Evolutionary conservation across 2,329 filamentous ascomycete genomes (phyloP), one percentile per base, ranked within the genome.

Genomic region (Phaeosphaeriaceae sp.): DNA sequence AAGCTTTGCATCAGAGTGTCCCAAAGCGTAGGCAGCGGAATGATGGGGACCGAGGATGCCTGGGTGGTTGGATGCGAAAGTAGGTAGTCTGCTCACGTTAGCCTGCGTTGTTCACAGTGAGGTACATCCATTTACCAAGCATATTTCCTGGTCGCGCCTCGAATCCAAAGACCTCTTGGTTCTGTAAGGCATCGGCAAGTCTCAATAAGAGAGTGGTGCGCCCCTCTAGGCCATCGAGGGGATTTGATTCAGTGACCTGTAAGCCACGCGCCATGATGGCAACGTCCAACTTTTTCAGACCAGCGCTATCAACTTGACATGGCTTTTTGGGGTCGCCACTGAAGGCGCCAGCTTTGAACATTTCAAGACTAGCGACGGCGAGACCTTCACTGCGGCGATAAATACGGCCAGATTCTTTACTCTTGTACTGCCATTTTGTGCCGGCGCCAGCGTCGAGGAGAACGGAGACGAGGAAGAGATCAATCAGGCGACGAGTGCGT

Each of bases 341-440:
- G 76, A 97, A 97, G 28, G 90, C 69, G 28, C 94, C 94, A 12
- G 84, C 81, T 76, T 96, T 96, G 82, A 96, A 97, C 92, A 97
- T 96, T 62, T 97, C 92, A 63, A 88, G 68, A 69, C 83, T 87
- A 35, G 86, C 86, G 8, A 88, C 86, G 7, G 92, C 92, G 46
- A 97, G 81, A 7, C 92, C 92, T 73, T 97, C 94, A 53, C 92
- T 96, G 42, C 94, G 86, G 43, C 85, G 82, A 74, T 93, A 97
- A 33, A 88, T 74, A 54, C 87, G 88, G 48, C 90, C 91, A 57
- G 92, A 95, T 68, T 96, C 92, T 56, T 87, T 87, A 69, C 91
- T 96, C 78, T 90, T 94, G 77, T 96, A 99, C 61, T 86, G 87
- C 94, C 94, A 99, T 59, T 85, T 83, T 2, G 86, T 93, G 33